These are phyloP conservation scores for Corynespora cassiicola DNA, from an alignment of 2,329 filamentous ascomycete species.

Conservation along the genomic window DNA sequence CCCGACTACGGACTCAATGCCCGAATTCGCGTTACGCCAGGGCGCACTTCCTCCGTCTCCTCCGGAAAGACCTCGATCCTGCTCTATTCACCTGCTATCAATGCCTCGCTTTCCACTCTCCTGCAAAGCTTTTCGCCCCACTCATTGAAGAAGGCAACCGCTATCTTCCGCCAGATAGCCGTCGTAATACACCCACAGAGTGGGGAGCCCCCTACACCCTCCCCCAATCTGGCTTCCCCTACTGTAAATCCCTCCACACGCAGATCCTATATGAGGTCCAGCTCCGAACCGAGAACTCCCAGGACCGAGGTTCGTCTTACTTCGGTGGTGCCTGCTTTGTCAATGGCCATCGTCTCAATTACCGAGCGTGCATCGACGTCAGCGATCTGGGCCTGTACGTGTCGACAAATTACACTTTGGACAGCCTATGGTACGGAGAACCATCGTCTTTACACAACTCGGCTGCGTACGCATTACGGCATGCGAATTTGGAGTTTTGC, in stretches of 20 bases:
- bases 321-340: background rate
- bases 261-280: too few relatives aligned
- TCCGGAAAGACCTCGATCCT: background rate
- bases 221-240: too few relatives aligned
- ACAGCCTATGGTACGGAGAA: background rate
- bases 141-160: background rate
- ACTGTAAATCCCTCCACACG: too few relatives aligned
- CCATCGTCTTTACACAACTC: background rate
- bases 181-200: too few relatives aligned
- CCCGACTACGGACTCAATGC: background rate
- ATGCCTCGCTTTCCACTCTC: constrained; percentile 6
- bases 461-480: background rate
- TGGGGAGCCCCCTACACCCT: too few relatives aligned
- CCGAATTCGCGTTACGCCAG: background rate
- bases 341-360: background rate
- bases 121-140: background rate
- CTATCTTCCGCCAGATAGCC: background rate
- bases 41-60: constrained; percentile 2
- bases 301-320: background rate
- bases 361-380: constrained; percentile 1
- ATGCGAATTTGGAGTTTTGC: constrained; percentile 6
- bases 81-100: constrained; percentile 5
- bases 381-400: background rate
- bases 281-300: background rate
- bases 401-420: background rate